Base-by-base conservation (phyloP, 2,329 filamentous ascomycete genomes). In the Cladophialophora psammophila region DNA sequence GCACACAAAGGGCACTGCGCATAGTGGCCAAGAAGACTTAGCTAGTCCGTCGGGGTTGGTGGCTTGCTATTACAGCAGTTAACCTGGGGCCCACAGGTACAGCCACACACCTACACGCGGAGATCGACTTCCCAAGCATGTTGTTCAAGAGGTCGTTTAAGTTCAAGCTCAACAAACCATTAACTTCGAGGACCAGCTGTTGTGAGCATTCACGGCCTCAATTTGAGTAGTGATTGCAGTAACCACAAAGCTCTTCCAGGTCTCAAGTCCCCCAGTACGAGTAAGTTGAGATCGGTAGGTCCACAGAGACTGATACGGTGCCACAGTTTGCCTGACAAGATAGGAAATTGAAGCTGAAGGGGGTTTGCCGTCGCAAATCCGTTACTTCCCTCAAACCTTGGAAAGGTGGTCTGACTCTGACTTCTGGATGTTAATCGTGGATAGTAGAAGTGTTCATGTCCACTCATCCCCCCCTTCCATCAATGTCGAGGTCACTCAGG, bases 51-150 rank as follows among this genome's bases (percentile, higher is more conserved):
- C 13, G 9, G 45, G 18, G 26, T 50, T 31, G 45, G 45, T 31
- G 45, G 18, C 18, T 20, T 20, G 45, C 45, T 12, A 18, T 50
- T 9, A 10, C 2, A 50, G 20, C 45, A 18, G 20, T 31, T 50
- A 50, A 31, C 20, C 18, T 50, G 8, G 45, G 13, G 20, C 45
- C 45, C 9, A 50, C 15, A 20, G 20, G 45, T 10, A 8, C 45
- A 50, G 13, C 20, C 45, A 26, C 45, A 50, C 18, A 1, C 45
- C 20, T 26, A 50, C 18, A 50, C 45, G 7, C 20, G 13, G 20
- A 50, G 45, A 50, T 50, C 45, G 45, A 50, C 45, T 26, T 13
- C 45, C 45, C 45, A 13, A 50, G 45, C 45, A 50, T 31, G 45
- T 31, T 12, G 18, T 31, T 50, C 26, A 4, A 3, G 45, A 26